Percentiles rank a stretch among this genome's conserved stretches.
Conservation (phyloP, 371 early-diverging fungal species). For the Thermomucor indicae-seudaticae region DNA sequence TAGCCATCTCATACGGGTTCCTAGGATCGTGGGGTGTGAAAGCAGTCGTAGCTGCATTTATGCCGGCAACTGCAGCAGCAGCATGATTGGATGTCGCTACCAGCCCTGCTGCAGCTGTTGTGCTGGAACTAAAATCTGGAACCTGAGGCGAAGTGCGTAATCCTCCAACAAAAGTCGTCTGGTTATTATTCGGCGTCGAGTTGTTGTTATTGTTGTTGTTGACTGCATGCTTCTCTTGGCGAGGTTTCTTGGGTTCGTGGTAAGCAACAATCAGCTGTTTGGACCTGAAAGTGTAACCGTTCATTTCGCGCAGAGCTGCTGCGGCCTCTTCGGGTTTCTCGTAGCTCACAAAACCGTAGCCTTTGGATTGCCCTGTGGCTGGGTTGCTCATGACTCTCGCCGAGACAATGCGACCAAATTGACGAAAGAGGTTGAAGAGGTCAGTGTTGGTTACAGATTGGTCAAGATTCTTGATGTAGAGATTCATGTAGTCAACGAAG, state of each 20-base stretch:
- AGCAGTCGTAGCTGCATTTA: conserved; percentile 1
- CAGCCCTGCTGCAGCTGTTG: neutral
- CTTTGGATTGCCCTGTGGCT: conserved; percentile 34
- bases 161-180: conserved; percentile 2
- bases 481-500: conserved; percentile 22
- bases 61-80: conserved; percentile 6
- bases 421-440: conserved; percentile 33
- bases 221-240: conserved; percentile 19
- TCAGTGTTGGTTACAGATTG: conserved; percentile 26
- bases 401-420: conserved; percentile 38
- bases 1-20: conserved; percentile 11
- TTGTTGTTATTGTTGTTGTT: conserved; percentile 8
- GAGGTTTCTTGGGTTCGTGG: conserved; percentile 42
- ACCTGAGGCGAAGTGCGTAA: conserved; percentile 7
- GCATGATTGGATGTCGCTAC: no score
- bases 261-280: conserved; percentile 35
- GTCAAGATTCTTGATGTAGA: conserved; percentile 44
- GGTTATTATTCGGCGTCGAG: conserved; percentile 1
- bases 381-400: conserved; percentile 39
- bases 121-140: neutral
- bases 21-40: conserved; percentile 5
- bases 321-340: conserved; percentile 33
- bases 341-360: conserved; percentile 43
- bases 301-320: conserved; percentile 32
- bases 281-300: conserved; percentile 20